Percentiles rank a stretch among this genome's conserved stretches.
Conservation (phyloP, 2,329 filamentous ascomycete genomes). For the Cercospora citrullina region DNA sequence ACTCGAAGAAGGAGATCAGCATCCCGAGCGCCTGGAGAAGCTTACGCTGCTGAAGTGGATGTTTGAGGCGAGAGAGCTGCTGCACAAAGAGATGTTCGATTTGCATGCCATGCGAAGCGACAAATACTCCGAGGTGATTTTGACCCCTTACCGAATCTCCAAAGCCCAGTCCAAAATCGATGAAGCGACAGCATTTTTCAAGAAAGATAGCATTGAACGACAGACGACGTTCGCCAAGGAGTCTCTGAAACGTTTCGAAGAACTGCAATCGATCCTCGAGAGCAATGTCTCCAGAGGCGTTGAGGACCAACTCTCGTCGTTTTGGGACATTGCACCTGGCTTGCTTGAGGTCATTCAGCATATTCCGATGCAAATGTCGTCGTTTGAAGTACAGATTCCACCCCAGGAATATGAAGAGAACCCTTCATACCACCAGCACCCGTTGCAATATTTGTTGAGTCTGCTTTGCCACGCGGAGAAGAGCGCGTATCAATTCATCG, state of each 20-base stretch:
- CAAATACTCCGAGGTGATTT: slow-evolving; percentile 79
- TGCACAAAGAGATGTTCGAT: slow-evolving; percentile 83
- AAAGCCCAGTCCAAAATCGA: slow-evolving; percentile 76
- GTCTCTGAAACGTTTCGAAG: slow-evolving; percentile 69
- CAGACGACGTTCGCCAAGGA: slow-evolving; percentile 70
- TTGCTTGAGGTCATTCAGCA: slow-evolving; percentile 76
- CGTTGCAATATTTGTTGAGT: slow-evolving; percentile 86
- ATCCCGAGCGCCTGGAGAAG: slow-evolving; percentile 90
- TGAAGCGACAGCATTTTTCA: slow-evolving; percentile 79
- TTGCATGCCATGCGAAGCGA: slow-evolving; percentile 78
- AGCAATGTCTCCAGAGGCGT: slow-evolving; percentile 83
- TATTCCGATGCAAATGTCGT: slow-evolving; percentile 60
- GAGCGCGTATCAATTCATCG: slow-evolving; percentile 94
- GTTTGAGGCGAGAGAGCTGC: slow-evolving; percentile 85
- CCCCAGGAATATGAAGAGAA: slow-evolving; percentile 80
- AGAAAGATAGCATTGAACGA: slow-evolving; percentile 70
- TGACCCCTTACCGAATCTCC: slow-evolving; percentile 73
- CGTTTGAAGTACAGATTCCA: slow-evolving; percentile 76
- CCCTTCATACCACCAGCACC: slow-evolving; percentile 74
- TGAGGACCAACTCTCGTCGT: slow-evolving; percentile 86
- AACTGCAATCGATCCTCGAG: slow-evolving; percentile 77
- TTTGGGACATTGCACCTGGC: slow-evolving; percentile 95
- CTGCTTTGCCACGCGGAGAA: slow-evolving; percentile 85
- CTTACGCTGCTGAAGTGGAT: slow-evolving; percentile 95
- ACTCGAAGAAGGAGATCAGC: slow-evolving; percentile 92